Percentiles rank a stretch among this genome's conserved stretches.
Evolutionary conservation across 768 basidiomycete genomes (phyloP).

Genomic region (Zangia roseola): DNA sequence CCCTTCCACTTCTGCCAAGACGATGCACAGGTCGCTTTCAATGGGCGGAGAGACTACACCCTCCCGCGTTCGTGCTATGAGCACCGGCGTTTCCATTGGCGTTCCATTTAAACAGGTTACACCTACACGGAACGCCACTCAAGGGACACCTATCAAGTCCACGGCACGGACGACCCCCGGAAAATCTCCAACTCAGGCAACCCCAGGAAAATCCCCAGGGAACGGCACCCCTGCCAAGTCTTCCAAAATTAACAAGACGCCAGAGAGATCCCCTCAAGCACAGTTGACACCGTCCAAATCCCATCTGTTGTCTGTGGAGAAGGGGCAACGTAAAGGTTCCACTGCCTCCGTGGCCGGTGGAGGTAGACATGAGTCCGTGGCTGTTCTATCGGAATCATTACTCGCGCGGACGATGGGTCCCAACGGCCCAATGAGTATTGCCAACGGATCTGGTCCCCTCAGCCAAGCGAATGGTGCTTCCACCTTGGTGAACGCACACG

Average conservation of each 20-base stretch:
- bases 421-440: slow-evolving; percentile 19
- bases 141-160: slow-evolving; percentile 16
- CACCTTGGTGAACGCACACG: slow-evolving; percentile 20
- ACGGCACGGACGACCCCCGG: slow-evolving; percentile 18
- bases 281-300: slow-evolving; percentile 22
- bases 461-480: slow-evolving; percentile 25
- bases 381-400: slow-evolving; percentile 19
- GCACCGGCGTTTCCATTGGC: slow-evolving; percentile 9
- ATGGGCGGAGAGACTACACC: slow-evolving; percentile 13
- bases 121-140: slow-evolving; percentile 11
- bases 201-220: slow-evolving; percentile 22
- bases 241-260: slow-evolving; percentile 19
- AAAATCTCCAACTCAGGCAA: slow-evolving; percentile 15
- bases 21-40: slow-evolving; percentile 27
- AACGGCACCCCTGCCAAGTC: slow-evolving; percentile 25
- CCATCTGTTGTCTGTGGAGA: slow-evolving; percentile 15
- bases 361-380: slow-evolving; percentile 14
- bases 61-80: slow-evolving; percentile 18
- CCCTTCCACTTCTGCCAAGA: slow-evolving; percentile 39
- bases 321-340: slow-evolving; percentile 20
- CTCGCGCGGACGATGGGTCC: slow-evolving; percentile 7
- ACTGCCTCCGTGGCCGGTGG: slow-evolving; percentile 16
- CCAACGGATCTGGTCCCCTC: slow-evolving; percentile 16
- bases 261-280: slow-evolving; percentile 17
- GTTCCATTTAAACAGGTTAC: slow-evolving; percentile 15